phyloP scores from a whole-genome alignment of 179 eudicot species.

The Silene noctiflora region DNA sequence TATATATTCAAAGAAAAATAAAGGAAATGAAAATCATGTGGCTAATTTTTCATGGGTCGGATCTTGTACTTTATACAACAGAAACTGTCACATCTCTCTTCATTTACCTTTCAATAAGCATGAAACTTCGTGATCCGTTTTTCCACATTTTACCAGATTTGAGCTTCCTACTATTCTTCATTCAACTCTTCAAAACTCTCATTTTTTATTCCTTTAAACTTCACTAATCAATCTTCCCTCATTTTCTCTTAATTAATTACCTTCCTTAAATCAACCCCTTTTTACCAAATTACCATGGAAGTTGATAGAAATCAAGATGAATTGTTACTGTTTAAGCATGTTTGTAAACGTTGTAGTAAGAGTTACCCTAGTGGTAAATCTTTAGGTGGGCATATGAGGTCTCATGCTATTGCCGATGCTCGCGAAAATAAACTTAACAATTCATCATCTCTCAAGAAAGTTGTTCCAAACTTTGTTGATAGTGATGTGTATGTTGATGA shows the following conservation, averaged over 20 bases:
- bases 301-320: background rate
- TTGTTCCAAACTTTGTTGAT: slow-evolving; percentile 9
- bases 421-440: background rate
- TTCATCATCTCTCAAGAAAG: background rate
- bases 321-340: slow-evolving; percentile 29
- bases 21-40: background rate
- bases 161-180: slow-evolving; percentile 25
- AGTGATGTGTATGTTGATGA: slow-evolving; percentile 12
- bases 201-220: slow-evolving; percentile 1
- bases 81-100: slow-evolving; percentile 45
- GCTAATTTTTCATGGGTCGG: slow-evolving; percentile 39
- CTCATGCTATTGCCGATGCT: slow-evolving; percentile 38
- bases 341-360: slow-evolving; percentile 39
- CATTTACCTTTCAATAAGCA: slow-evolving; percentile 35
- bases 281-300: background rate
- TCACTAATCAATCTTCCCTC: background rate
- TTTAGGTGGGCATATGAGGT: slow-evolving; percentile 49
- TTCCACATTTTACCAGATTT: slow-evolving; percentile 44
- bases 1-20: too few species aligned
- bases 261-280: background rate
- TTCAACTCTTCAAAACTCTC: slow-evolving; percentile 2
- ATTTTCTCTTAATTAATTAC: background rate
- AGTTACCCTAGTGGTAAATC: slow-evolving; percentile 51
- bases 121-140: slow-evolving; percentile 57
- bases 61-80: slow-evolving; percentile 37